phyloP scores from a whole-genome alignment of 78 protist genomes.

The Paulinella micropora region DNA sequence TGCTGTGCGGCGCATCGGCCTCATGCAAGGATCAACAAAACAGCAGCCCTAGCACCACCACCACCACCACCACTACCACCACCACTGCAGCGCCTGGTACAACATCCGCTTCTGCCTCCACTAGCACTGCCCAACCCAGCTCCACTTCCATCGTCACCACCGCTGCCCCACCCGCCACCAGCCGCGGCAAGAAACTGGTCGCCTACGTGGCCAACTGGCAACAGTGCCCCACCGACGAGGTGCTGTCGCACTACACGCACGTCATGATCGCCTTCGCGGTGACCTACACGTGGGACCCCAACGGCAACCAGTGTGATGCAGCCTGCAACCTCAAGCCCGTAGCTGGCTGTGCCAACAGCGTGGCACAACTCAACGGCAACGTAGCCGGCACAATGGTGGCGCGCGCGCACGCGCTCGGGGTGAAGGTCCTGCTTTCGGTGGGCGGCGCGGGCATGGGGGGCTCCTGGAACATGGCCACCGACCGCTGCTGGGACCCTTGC shows the following conservation, averaged over 20 bases:
- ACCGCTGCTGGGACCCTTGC: constrained; percentile 18
- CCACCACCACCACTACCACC: no score
- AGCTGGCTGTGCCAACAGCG: no score
- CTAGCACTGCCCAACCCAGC: no score
- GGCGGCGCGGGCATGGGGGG: constrained; percentile 23
- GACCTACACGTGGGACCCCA: constrained; percentile 2
- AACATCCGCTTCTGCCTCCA: no score
- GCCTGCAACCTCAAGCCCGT: background rate
- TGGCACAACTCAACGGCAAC: background rate
- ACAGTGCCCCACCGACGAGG: constrained; percentile 8
- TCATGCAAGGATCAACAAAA: no score
- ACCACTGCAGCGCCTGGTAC: no score
- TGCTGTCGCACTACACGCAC: background rate
- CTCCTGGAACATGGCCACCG: background rate
- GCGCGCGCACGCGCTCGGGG: background rate
- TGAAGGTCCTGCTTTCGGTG: constrained; percentile 8
- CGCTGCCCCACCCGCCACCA: background rate
- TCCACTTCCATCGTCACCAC: background rate
- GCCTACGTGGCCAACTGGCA: constrained; percentile 21
- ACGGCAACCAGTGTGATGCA: background rate
- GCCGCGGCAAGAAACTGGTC: background rate
- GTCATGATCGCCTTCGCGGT: constrained; percentile 10
- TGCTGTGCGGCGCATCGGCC: no score
- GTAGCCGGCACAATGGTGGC: background rate
- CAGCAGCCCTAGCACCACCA: no score